A percentile compares a stretch with the other conserved stretches of the same genome.
phyloP scores from a whole-genome alignment of 495 filamentous ascomycete species.

The Immersiella caudata region DNA sequence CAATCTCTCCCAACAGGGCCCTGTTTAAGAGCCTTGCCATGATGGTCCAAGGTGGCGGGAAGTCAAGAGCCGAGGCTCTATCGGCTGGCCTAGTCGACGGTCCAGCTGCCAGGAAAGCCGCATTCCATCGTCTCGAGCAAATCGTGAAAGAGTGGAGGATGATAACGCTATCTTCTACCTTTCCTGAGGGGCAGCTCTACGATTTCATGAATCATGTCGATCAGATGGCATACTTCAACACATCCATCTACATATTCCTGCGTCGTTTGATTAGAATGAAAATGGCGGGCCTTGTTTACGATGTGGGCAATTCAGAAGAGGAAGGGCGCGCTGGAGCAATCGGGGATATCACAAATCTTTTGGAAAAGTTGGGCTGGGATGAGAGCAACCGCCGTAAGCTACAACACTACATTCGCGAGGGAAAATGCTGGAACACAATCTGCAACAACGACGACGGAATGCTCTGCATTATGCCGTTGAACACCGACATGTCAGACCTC shows the following conservation, averaged over 20 bases:
- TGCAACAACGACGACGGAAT: slow-evolving; percentile 31
- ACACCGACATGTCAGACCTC: slow-evolving; percentile 25
- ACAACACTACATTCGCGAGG: slow-evolving; percentile 35
- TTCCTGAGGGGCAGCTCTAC: slow-evolving; percentile 11
- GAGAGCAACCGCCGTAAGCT: slow-evolving; percentile 23
- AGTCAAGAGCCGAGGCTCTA: neutral
- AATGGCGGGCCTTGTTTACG: slow-evolving; percentile 18
- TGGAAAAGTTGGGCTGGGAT: slow-evolving; percentile 29
- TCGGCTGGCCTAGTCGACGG: neutral
- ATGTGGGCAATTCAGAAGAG: neutral
- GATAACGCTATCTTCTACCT: slow-evolving; percentile 5
- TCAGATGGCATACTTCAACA: slow-evolving; percentile 13
- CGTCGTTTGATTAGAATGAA: slow-evolving; percentile 33
- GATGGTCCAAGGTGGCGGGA: slow-evolving; percentile 19
- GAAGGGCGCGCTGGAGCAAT: neutral
- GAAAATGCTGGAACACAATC: slow-evolving; percentile 37
- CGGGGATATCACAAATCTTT: slow-evolving; percentile 17
- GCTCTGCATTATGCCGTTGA: slow-evolving; percentile 30
- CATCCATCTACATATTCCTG: slow-evolving; percentile 32
- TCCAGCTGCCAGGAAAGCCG: slow-evolving; percentile 14
- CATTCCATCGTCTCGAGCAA: slow-evolving; percentile 32
- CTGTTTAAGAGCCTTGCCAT: slow-evolving; percentile 23
- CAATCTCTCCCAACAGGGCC: neutral
- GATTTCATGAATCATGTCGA: slow-evolving; percentile 27
- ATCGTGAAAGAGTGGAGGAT: slow-evolving; percentile 33